These are phyloP conservation scores for Moringa oleifera DNA, from an alignment of 345 rosid genomes.

Conservation along the genomic window DNA sequence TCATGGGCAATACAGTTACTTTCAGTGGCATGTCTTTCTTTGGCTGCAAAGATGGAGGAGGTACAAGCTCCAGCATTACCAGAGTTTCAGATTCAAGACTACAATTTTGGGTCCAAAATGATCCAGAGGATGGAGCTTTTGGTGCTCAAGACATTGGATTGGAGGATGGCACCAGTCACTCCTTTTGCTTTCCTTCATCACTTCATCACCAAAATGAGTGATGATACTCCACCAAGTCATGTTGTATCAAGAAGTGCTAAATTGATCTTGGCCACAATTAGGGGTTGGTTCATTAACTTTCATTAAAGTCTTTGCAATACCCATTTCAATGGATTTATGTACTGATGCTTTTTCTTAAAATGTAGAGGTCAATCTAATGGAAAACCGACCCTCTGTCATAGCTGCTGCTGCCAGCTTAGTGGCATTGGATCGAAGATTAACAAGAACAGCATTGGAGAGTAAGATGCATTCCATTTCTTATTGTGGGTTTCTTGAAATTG, in stretches of 20 bases:
- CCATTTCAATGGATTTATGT: too few species aligned
- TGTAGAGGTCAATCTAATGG: constrained; percentile 39
- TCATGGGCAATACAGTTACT: constrained; percentile 47
- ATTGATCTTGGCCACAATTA: constrained; percentile 26
- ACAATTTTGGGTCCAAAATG: constrained; percentile 29
- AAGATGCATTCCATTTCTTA: constrained; percentile 26
- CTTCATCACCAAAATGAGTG: constrained; percentile 26
- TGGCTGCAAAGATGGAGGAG: constrained; percentile 73
- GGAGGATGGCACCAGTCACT: constrained; percentile 55
- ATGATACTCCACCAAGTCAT: constrained; percentile 17
- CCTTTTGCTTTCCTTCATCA: constrained; percentile 43
- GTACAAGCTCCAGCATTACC: constrained; percentile 32
- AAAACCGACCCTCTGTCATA: constrained; percentile 44
- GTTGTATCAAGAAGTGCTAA: constrained; percentile 12
- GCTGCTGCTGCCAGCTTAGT: constrained; percentile 50
- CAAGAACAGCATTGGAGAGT: constrained; percentile 35
- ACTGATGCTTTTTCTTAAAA: too few species aligned
- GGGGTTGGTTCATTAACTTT: too few species aligned
- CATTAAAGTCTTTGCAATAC: too few species aligned
- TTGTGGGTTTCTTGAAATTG: constrained; percentile 39
- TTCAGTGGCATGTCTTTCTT: constrained; percentile 55
- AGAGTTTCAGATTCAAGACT: constrained; percentile 34
- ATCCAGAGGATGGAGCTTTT: constrained; percentile 71
- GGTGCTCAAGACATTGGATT: constrained; percentile 46
- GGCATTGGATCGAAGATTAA: constrained; percentile 29